These are phyloP conservation scores for Tricholoma sp. DNA, from an alignment of 768 basidiomycete species.

Conservation along the genomic window DNA sequence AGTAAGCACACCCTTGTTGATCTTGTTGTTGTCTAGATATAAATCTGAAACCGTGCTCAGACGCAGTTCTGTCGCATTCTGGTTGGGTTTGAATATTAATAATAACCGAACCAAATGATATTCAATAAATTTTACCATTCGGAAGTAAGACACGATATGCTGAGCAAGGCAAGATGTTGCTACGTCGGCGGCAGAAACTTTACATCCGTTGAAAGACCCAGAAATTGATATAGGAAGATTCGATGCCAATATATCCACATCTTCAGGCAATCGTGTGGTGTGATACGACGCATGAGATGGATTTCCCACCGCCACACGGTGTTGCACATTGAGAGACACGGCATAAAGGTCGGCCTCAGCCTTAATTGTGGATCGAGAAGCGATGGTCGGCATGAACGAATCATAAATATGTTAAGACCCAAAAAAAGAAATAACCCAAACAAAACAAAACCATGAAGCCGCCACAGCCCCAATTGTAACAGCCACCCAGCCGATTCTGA, in stretches of 20 bases:
- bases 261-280: slow-evolving; percentile 29
- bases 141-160: slow-evolving; percentile 48
- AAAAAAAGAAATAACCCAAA: slow-evolving; percentile 12
- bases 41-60: slow-evolving; percentile 52
- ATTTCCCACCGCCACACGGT: slow-evolving; percentile 33
- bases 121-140: slow-evolving; percentile 28
- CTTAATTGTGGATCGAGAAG: slow-evolving; percentile 32
- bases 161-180: slow-evolving; percentile 43
- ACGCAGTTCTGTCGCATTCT: slow-evolving; percentile 61
- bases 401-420: slow-evolving; percentile 7
- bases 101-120: neutral
- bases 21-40: slow-evolving; percentile 40
- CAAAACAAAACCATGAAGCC: slow-evolving; percentile 6
- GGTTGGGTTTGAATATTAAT: slow-evolving; percentile 1
- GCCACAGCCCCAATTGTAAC: slow-evolving; percentile 22
- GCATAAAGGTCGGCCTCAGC: slow-evolving; percentile 38
- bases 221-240: slow-evolving; percentile 48
- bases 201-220: slow-evolving; percentile 44
- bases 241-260: slow-evolving; percentile 47
- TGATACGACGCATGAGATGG: slow-evolving; percentile 22
- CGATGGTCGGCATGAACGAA: slow-evolving; percentile 27
- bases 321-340: slow-evolving; percentile 42
- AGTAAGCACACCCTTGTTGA: slow-evolving; percentile 34
- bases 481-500: slow-evolving; percentile 20
- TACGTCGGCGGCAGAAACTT: slow-evolving; percentile 36